phyloP scores from a whole-genome alignment of 139 green algal species.

The Chlamydomonas incerta region DNA sequence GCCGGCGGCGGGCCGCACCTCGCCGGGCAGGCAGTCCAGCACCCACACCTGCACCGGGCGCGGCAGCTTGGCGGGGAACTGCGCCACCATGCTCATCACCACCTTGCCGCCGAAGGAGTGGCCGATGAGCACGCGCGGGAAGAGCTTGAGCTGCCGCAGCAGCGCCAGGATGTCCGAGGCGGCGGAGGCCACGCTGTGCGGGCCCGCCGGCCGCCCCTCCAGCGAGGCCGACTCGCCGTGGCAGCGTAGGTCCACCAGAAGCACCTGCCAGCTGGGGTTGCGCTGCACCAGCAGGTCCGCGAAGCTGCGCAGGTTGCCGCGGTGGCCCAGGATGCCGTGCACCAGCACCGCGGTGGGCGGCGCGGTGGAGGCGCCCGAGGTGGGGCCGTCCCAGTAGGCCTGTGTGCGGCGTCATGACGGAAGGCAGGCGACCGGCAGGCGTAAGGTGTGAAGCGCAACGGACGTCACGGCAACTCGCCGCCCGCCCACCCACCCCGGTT shows the following conservation, averaged over 20 bases:
- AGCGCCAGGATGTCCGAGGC: slow-evolving; percentile 82
- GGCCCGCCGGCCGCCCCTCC: not conserved
- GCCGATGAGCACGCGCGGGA: slow-evolving; percentile 90
- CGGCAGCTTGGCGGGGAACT: slow-evolving; percentile 83
- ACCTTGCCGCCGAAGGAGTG: slow-evolving; percentile 96
- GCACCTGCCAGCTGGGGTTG: slow-evolving; percentile 67
- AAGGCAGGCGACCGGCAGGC: too few species aligned
- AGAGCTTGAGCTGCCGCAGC: slow-evolving; percentile 84
- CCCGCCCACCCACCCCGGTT: too few species aligned
- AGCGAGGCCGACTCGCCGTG: slow-evolving; percentile 85
- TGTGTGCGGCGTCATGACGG: too few species aligned
- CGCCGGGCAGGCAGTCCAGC: slow-evolving; percentile 89
- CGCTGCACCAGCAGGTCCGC: slow-evolving; percentile 70
- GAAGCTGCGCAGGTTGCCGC: slow-evolving; percentile 88
- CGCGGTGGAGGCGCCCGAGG: not conserved
- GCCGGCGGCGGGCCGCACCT: slow-evolving; percentile 67
- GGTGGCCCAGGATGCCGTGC: slow-evolving; percentile 93
- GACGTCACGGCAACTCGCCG: too few species aligned
- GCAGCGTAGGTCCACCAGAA: slow-evolving; percentile 94
- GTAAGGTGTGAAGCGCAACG: too few species aligned
- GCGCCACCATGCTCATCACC: slow-evolving; percentile 90
- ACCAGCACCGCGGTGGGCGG: slow-evolving; percentile 92
- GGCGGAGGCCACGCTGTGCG: slow-evolving; percentile 68
- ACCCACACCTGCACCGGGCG: slow-evolving; percentile 93
- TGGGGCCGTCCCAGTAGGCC: too few species aligned